Evolutionary conservation across 306 rosid genomes (phyloP).

Genomic region (Carpinus fangiana): DNA sequence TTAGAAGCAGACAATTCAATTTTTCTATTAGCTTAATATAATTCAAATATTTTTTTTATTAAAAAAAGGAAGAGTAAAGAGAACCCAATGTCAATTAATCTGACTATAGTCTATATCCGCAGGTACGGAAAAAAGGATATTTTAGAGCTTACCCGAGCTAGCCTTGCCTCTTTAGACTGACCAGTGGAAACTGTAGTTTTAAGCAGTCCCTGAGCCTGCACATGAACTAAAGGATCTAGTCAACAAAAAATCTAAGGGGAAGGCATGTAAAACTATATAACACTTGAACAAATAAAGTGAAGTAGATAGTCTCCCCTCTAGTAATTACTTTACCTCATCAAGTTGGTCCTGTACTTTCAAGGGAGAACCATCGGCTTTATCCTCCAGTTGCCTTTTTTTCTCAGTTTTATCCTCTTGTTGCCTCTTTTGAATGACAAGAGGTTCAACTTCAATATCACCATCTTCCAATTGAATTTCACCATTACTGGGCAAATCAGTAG

Average conservation of each 20-base stretch:
- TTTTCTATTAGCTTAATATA: not conserved
- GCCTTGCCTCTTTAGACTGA: slow-evolving; percentile 97
- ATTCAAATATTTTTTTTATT: too few species aligned
- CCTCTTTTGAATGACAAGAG: slow-evolving; percentile 39
- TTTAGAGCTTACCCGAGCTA: slow-evolving; percentile 79
- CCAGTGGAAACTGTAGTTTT: slow-evolving; percentile 85
- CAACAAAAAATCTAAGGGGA: slow-evolving; percentile 37
- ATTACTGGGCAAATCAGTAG: slow-evolving; percentile 36
- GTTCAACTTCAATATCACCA: slow-evolving; percentile 43
- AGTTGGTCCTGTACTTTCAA: slow-evolving; percentile 77
- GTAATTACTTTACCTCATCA: slow-evolving; percentile 72
- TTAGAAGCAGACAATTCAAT: not conserved
- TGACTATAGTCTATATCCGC: not conserved
- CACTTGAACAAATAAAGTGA: slow-evolving; percentile 7
- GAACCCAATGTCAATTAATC: not conserved
- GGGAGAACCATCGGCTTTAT: slow-evolving; percentile 47
- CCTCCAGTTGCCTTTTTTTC: slow-evolving; percentile 44
- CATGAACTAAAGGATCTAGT: slow-evolving; percentile 58
- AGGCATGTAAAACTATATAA: slow-evolving; percentile 5
- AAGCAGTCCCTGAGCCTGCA: slow-evolving; percentile 96
- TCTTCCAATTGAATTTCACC: slow-evolving; percentile 41
- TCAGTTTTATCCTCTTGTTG: slow-evolving; percentile 36
- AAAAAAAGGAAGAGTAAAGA: not conserved
- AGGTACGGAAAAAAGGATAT: not conserved
- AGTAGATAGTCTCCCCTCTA: slow-evolving; percentile 23